Base-by-base conservation (phyloP, 2,329 filamentous ascomycete genomes). In the Madurella mycetomatis region DNA sequence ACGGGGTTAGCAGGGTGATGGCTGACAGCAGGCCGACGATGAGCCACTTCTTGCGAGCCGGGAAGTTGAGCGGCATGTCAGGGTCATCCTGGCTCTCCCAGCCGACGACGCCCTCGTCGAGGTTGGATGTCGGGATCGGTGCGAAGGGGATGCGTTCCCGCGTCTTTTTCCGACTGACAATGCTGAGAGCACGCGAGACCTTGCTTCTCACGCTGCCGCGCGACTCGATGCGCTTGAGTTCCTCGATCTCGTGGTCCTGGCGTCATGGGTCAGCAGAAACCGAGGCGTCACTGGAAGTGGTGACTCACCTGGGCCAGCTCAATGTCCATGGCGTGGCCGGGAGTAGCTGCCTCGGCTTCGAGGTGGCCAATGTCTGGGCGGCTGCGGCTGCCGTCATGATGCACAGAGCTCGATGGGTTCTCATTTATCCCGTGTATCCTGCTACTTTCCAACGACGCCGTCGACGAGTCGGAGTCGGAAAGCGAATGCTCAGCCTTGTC, bases 1-100 rank as follows among this genome's bases (percentile, higher is more conserved):
- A 80, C 0, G 84, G 83, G 0, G 83, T 85, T 64, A 87, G 80
- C 59, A 87, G 79, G 9, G 83, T 85, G 64, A 85, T 85, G 57
- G 73, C 70, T 0, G 82, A 77, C 17, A 87, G 75, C 16, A 82
- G 74, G 46, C 75, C 66, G 7, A 80, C 77, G 37, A 80, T 76
- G 16, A 76, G 66, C 82, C 83, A 86, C 70, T 85, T 86, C 60
- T 76, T 79, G 16, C 66, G 65, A 7, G 61, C 63, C 1, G 76
- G 59, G 70, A 85, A 84, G 66, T 85, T 85, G 60, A 82, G 73
- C 1, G 82, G 82, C 68, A 81, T 80, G 2, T 70, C 68, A 0
- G 80, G 80, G 63, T 85, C 82, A 51, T 79, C 74, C 62, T 81
- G 78, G 39, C 73, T 66, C 3, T 85, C 81, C 82, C 82, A 85